Base-by-base conservation (phyloP, 306 rosid species). In the Leucaena leucocephala region DNA sequence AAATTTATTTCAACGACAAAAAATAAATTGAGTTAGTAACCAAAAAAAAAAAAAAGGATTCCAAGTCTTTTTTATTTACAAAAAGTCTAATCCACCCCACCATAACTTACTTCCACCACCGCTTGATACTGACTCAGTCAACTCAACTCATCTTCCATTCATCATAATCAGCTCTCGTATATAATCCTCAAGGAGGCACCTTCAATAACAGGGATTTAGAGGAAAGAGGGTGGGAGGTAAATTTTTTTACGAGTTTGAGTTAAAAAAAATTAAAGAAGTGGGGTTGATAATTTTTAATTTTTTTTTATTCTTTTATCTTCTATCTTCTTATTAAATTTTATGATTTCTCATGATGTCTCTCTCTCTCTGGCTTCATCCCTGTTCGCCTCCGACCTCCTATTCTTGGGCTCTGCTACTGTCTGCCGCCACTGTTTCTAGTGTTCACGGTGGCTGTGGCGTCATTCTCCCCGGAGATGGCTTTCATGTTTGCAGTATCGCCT, bases 391-490 rank as follows among this genome's bases (percentile, higher is more conserved):
- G 15, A 4, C 17, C 38, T 59, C 38, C 4, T 3, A 3, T 4
- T 22, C 91, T 8, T 44, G 48, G 48, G 4, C 48, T 44, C 49
- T 45, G 49, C 49, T 45, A 45, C 49, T 2, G 12, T 45, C 10
- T 45, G 49, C 49, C 15, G 49, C 49, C 59, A 63, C 80, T 82
- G 11, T 76, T 84, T 7, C 83, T 93, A 38, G 81, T 86, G 7
- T 63, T 89, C 17, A 87, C 86, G n/a, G 97, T 93, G 76, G 93
- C 91, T 3, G 77, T 90, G 65, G 92, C 92, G 21, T 90, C 95
- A 8, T 85, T 91, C 49, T 80, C 93, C 2, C 87, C 97, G 1
- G 97, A 93, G 78, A 75, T 91, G 43, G 95, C 97, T 45, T 45
- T 45, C 49, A 0, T 45, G 5, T 45, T 14, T 4, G 49, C 49